Conservation (phyloP, 2,329 filamentous ascomycete genomes). For the Beauveria pseudobassiana region DNA sequence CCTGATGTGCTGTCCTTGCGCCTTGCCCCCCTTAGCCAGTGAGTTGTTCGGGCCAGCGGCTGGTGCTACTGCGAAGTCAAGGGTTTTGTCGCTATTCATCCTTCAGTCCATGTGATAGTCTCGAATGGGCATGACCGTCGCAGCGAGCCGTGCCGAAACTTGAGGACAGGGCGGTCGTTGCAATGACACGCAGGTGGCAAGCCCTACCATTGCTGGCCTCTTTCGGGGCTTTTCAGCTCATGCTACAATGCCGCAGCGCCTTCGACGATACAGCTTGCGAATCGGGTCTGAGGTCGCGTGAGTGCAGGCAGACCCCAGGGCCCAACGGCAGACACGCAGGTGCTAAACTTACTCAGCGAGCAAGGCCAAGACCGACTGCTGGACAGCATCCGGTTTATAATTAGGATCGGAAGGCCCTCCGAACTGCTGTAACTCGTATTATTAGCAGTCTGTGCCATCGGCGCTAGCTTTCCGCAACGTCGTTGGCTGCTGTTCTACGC, state of each 20-base stretch:
- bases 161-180: background rate
- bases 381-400: too few species aligned
- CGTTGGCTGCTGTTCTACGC: background rate
- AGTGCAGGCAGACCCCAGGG: too few species aligned
- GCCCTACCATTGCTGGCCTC: background rate
- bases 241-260: background rate
- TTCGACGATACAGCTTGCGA: background rate
- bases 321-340: background rate
- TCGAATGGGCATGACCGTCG: background rate
- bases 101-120: background rate
- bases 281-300: background rate
- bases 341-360: background rate
- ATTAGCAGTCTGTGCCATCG: background rate
- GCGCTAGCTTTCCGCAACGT: background rate
- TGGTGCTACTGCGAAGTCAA: background rate
- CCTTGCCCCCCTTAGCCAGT: background rate
- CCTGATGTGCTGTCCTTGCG: background rate
- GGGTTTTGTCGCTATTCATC: background rate
- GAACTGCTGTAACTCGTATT: too few species aligned
- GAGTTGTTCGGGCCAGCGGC: background rate
- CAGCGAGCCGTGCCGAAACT: background rate
- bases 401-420: too few species aligned
- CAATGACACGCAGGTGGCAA: background rate
- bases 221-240: background rate
- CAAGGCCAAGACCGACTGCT: too few species aligned